Percentiles rank a stretch among this genome's conserved stretches.
phyloP scores from a whole-genome alignment of 2,329 filamentous ascomycete genomes.

The Aspergillus terreus region DNA sequence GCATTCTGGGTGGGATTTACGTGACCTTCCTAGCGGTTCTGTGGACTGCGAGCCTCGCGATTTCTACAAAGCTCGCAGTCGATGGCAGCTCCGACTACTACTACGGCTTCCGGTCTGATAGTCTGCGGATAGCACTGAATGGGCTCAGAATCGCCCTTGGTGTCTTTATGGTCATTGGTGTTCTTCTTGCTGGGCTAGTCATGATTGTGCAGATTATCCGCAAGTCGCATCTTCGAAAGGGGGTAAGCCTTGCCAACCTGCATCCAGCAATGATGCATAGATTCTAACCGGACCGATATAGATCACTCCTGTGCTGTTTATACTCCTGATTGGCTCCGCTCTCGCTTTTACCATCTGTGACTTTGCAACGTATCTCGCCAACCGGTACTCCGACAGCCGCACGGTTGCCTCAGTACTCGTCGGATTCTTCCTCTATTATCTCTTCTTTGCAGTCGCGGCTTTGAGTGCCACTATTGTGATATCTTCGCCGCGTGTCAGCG shows the following conservation, averaged over 20 bases:
- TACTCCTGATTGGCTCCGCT: neutral
- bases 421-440: neutral
- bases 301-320: neutral
- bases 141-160: neutral
- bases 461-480: neutral
- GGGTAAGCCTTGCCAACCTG: neutral
- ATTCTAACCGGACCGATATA: neutral
- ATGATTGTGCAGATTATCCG: neutral
- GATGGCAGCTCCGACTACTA: neutral
- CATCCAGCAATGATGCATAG: neutral
- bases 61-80: neutral
- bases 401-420: neutral
- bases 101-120: neutral
- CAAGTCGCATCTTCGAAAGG: neutral
- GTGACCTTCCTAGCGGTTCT: neutral
- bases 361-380: neutral
- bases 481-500: neutral
- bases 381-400: neutral
- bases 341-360: neutral
- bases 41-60: neutral
- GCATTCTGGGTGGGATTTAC: neutral
- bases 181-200: neutral
- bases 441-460: neutral
- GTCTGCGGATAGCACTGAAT: neutral
- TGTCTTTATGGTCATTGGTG: neutral